A percentile compares a stretch with the other conserved stretches of the same genome.
Evolutionary conservation across 179 eudicot species (phyloP).

Genomic region (Camellia oleifera): DNA sequence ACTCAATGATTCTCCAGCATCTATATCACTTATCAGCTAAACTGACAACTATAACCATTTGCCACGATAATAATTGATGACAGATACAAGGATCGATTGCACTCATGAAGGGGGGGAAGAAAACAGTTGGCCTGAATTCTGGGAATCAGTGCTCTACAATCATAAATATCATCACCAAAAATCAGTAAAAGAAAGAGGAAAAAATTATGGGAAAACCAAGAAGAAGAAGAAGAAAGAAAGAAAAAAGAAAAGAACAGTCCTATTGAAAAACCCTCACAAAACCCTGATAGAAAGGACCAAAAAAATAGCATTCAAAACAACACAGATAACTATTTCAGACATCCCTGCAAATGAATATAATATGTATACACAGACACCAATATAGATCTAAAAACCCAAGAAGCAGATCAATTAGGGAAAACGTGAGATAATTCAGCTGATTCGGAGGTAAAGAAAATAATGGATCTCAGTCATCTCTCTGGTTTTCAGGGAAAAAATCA

Average conservation of each 20-base stretch:
- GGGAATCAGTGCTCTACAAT: not conserved
- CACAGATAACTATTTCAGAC: conserved; percentile 4
- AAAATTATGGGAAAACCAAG: not conserved
- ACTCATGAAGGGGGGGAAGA: not conserved
- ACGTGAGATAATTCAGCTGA: not conserved
- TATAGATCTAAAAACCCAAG: conserved; percentile 8
- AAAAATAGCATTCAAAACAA: not conserved
- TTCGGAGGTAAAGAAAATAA: not conserved
- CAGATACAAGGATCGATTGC: not conserved
- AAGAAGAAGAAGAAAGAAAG: not conserved
- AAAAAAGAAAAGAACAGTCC: not conserved
- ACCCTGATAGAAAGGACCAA: conserved; percentile 9
- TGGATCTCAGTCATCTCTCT: conserved; percentile 7
- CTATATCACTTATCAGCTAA: not conserved
- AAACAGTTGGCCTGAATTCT: not conserved
- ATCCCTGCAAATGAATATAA: not conserved
- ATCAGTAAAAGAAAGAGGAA: no score
- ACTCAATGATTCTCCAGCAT: not conserved
- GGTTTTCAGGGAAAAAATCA: not conserved
- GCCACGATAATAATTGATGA: not conserved
- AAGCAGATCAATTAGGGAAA: conserved; percentile 3
- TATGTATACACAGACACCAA: not conserved
- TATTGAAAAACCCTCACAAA: conserved; percentile 20
- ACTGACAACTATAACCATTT: not conserved
- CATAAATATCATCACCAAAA: not conserved